Evolutionary conservation across 2,329 filamentous ascomycete genomes (phyloP), one percentile per base, ranked within the genome.

Genomic region (Diaporthe sp.): DNA sequence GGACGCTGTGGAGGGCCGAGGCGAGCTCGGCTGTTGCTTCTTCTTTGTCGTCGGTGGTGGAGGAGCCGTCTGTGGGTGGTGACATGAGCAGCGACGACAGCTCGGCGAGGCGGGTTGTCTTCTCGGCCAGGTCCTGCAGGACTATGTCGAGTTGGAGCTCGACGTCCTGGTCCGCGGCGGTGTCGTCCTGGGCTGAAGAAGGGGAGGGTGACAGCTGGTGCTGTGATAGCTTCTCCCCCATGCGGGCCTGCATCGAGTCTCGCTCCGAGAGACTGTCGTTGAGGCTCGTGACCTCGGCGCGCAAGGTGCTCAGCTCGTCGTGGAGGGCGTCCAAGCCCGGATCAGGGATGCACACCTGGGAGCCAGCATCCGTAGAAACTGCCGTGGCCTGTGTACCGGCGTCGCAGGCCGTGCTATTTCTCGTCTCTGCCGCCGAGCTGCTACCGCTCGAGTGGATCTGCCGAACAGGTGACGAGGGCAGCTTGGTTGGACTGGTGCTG

Each of bases 141-240:
- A 75, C 57, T 5, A 77, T 77, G 34, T 77, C 76, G 17, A 73
- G 72, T 25, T 77, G 76, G 15, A 77, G 70, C 12, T 71, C 68
- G 15, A 75, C 34, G 25, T 77, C 76, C 3, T 61, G 55, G 25
- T 73, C 75, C 25, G 28, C 47, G 25, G 25, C 61, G 31, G 17
- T 31, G 34, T 61, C n/a, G 31, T 37, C 58, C 17, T 51, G 44
- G 5, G 47, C 55, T 0, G 53, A 22, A 25, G 31, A 5, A 15
- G 57, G 3, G 20, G 57, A 7, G 4, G n/a, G 13, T 17, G 31
- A 6, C 22, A 15, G 67, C 67, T 53, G 42, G 7, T 25, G 31
- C 31, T n/a, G 31, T 2, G 47, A 53, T 1, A 77, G 42, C 47
- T 71, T 75, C 20, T 67, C 73, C 22, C 47, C 61, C 20, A 73